Evolutionary conservation across 441 rosid genomes (phyloP).

Genomic region (Eutrema salsugineum): DNA sequence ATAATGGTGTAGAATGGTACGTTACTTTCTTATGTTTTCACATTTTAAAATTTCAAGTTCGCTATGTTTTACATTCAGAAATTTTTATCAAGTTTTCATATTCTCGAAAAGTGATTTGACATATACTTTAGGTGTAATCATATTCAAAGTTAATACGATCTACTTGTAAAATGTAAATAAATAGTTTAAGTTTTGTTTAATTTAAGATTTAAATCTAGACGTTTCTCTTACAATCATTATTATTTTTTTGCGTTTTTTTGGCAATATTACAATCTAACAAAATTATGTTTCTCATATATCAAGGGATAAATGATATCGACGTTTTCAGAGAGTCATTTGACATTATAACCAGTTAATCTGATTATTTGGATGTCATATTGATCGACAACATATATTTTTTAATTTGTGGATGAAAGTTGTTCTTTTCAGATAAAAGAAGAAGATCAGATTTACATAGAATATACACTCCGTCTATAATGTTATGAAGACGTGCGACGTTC

Average conservation of each 20-base stretch:
- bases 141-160: too few species aligned
- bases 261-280: background rate
- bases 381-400: background rate
- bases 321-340: background rate
- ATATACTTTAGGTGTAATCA: too few species aligned
- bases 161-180: too few species aligned
- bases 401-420: background rate
- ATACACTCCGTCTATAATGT: background rate
- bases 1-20: too few species aligned
- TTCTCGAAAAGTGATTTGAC: too few species aligned
- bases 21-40: too few species aligned
- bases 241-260: background rate
- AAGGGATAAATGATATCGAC: background rate
- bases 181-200: too few species aligned
- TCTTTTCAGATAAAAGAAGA: background rate
- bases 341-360: background rate
- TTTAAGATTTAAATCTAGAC: background rate
- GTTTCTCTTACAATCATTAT: background rate
- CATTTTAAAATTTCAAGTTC: too few species aligned
- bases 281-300: background rate
- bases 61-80: too few species aligned
- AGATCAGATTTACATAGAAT: background rate
- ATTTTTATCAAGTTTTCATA: too few species aligned
- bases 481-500: background rate
- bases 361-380: background rate